Percentiles rank a stretch among this genome's conserved stretches.
Conservation (phyloP, 2,329 filamentous ascomycete genomes). For the Colletotrichum salicis region DNA sequence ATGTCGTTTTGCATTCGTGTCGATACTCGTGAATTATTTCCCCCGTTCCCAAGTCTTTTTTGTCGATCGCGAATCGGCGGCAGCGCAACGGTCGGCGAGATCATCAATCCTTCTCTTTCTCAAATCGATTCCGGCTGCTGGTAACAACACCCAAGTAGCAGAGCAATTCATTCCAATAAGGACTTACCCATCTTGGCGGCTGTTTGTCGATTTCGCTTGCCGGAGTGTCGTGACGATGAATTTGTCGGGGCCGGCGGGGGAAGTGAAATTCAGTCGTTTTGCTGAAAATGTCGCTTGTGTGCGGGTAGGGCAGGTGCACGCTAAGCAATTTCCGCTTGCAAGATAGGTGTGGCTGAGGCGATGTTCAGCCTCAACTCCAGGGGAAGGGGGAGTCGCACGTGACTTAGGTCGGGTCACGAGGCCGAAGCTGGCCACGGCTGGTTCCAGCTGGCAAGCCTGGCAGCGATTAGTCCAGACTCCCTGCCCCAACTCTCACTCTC, state of each 20-base stretch:
- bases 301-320: constrained; percentile 35
- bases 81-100: constrained; percentile 5
- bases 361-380: constrained; percentile 14
- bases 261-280: constrained; percentile 27
- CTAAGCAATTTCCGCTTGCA: constrained; percentile 3
- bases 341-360: constrained; percentile 22
- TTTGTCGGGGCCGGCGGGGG: constrained; percentile 19
- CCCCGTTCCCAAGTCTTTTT: constrained; percentile 15
- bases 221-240: constrained; percentile 38
- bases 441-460: background rate
- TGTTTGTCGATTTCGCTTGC: constrained; percentile 38
- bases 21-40: background rate
- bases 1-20: background rate
- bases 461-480: too few relatives aligned
- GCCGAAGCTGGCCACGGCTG: background rate
- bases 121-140: constrained; percentile 16
- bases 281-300: constrained; percentile 35
- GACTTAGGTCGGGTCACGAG: constrained; percentile 5
- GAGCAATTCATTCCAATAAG: constrained; percentile 2
- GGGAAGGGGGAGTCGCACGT: constrained; percentile 16
- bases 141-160: constrained; percentile 8
- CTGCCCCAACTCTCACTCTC: too few relatives aligned
- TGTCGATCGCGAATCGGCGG: constrained; percentile 24
- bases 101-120: background rate
- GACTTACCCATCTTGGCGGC: constrained; percentile 38